Evolutionary conservation across 768 basidiomycete genomes (phyloP).

Genomic region (Paxillus rubicundulus): DNA sequence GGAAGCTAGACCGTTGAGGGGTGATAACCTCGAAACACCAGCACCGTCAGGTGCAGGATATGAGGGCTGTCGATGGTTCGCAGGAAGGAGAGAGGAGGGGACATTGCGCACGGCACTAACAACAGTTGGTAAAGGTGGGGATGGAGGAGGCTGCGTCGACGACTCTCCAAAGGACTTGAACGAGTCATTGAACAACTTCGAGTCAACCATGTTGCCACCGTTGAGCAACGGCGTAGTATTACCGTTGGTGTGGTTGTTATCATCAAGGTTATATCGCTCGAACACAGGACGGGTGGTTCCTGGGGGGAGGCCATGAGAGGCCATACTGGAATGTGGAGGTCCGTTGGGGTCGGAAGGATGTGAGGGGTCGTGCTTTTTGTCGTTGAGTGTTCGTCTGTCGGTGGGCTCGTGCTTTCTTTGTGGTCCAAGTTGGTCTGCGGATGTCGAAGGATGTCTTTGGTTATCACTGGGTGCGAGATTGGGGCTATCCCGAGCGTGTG

Average conservation of each 20-base stretch:
- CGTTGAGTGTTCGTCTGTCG: conserved; percentile 24
- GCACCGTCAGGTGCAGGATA: conserved; percentile 37
- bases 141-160: conserved; percentile 21
- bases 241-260: conserved; percentile 26
- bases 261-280: conserved; percentile 54
- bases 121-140: conserved; percentile 13
- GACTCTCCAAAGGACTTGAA: conserved; percentile 33
- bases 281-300: conserved; percentile 45
- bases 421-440: conserved; percentile 13
- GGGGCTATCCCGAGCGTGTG: conserved; percentile 23
- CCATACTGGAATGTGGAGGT: conserved; percentile 29
- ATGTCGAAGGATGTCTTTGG: conserved; percentile 11
- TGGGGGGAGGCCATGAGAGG: conserved; percentile 46
- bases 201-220: conserved; percentile 25
- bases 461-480: conserved; percentile 6
- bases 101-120: conserved; percentile 19
- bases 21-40: conserved; percentile 35
- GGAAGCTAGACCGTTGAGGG: conserved; percentile 56
- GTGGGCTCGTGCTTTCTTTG: conserved; percentile 14
- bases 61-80: conserved; percentile 47
- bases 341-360: conserved; percentile 13
- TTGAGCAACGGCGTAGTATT: conserved; percentile 21
- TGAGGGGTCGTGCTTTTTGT: conserved; percentile 20
- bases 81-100: conserved; percentile 36
- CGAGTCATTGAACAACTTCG: conserved; percentile 28